Conservation (phyloP, 1,284 basidiomycete species). For the Rhodotorula sp. region DNA sequence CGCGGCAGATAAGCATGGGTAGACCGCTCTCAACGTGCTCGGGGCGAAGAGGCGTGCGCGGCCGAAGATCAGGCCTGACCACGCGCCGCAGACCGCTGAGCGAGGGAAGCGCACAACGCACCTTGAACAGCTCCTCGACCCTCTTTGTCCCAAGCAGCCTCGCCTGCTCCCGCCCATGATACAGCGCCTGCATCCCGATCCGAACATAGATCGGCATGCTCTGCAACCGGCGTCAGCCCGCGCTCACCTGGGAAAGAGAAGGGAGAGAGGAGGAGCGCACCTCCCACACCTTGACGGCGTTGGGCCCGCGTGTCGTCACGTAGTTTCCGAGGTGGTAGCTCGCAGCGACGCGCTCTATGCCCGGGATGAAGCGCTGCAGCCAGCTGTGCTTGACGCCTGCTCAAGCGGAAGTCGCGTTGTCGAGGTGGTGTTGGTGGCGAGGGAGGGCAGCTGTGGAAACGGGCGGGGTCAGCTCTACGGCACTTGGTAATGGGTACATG, state of each 20-base stretch:
- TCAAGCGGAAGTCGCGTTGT: too few species aligned
- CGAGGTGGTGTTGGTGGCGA: background rate
- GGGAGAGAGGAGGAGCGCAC: background rate
- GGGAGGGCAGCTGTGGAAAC: background rate
- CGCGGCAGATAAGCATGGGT: too few species aligned
- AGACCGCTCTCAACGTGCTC: background rate
- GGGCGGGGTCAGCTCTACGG: background rate
- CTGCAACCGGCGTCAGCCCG: constrained; percentile 62
- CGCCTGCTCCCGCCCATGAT: constrained; percentile 31
- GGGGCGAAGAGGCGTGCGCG: background rate
- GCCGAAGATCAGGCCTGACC: too few species aligned
- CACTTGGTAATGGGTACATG: too few species aligned
- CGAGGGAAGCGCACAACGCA: background rate
- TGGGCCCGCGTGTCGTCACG: constrained; percentile 24
- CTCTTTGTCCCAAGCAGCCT: constrained; percentile 1
- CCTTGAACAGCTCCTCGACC: constrained; percentile 28
- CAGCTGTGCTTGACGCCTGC: constrained; percentile 19
- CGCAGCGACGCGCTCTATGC: constrained; percentile 27
- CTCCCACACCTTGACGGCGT: constrained; percentile 38
- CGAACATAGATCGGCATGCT: constrained; percentile 92
- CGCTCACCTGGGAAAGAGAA: background rate
- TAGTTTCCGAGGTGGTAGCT: constrained; percentile 38
- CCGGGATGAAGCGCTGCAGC: constrained; percentile 21
- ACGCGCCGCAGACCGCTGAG: too few species aligned
- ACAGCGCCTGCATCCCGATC: constrained; percentile 46